Evolutionary conservation across 2,329 filamentous ascomycete species (phyloP), one percentile per base, ranked within the genome.

Genomic region (Septoria linicola): DNA sequence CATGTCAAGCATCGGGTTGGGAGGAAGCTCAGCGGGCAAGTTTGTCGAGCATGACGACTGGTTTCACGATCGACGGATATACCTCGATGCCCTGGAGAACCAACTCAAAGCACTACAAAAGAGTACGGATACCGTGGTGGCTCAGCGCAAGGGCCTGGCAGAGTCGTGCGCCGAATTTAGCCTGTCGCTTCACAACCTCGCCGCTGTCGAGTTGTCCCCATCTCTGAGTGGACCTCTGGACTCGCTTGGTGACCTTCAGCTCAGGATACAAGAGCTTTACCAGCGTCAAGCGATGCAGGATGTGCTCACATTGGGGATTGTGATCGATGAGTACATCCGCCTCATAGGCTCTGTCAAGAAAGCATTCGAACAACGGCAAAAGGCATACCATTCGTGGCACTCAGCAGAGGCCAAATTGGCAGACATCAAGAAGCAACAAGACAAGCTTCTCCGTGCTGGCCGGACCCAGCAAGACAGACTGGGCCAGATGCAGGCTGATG

Each of bases 11-110:
- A 88, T 61, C 23, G 89, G 89, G 17, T 80, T 93, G 56, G 88
- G 80, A 57, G 87, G 80, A 57, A 88, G 91, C 23, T 84, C 80
- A 63, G 73, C 72, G 27, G 78, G 78, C 53, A 99, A 99, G 71
- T 99, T 99, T 72, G 84, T 99, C 32, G 93, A 99, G 72, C 93
- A 97, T 67, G 93, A 99, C 68, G 93, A 99, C 73, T 99, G 92
- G 93, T 99, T 99, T 73, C 92, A 99, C 63, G 93, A 99, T 61
- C 89, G 93, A 55, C 89, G 86, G 64, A 82, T 97, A 49, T 99
- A 99, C 66, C 81, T 99, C 8, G 93, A 99, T 68, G 91, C 91
- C 3, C 79, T 97, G 31, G 91, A 97, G 67, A 90, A 83, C 62
- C 92, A 97, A 69, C 79, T 66, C 54, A 95, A 91, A 69, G 85